Base-by-base conservation (phyloP, 352 stramenopile species). In the Phytopythium sindhum region DNA sequence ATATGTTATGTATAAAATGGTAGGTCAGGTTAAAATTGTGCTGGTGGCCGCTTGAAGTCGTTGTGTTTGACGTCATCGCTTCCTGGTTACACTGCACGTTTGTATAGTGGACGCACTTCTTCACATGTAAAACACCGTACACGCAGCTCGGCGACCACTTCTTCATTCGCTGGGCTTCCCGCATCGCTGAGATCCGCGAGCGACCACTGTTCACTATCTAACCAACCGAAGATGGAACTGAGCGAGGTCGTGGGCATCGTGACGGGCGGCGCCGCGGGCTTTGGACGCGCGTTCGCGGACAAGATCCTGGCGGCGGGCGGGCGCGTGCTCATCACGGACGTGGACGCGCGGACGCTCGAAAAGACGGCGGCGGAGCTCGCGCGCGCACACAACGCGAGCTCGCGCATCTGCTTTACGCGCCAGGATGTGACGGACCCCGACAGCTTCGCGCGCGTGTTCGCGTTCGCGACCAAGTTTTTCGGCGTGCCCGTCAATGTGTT, bases 271-370 rank as follows among this genome's bases (percentile, higher is more conserved):
- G 84, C 76, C 15, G 72, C 69, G 2, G 86, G 86, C 67, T 89
- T 93, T 60, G 86, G 86, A 24, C 70, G 72, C 39, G 86, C 77
- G 21, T 95, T 92, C 64, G 69, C 81, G 3, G 77, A 81, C 57
- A 65, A 73, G 28, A 83, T 95, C 53, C 69, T 93, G 35, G 24
- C 65, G 1, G 67, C 57, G 12, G 71, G 77, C 31, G 84, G 84
- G 45, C 77, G 80, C 26, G 84, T 82, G 23, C 74, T 95, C 65
- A 83, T 93, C 73, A 92, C 86, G 63, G 84, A 93, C 64, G 77
- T 95, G 45, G 75, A 95, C 62, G 68, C 78, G 45, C 64, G 80
- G 47, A 61, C 76, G 59, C 70, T 95, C 14, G 66, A 87, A 64
- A 63, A 66, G 39, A 81, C 81, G 56, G 80, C 72, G 59, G 78